These are phyloP conservation scores for Phtheirospermum japonicum DNA, from an alignment of 257 asterid species.

Conservation along the genomic window DNA sequence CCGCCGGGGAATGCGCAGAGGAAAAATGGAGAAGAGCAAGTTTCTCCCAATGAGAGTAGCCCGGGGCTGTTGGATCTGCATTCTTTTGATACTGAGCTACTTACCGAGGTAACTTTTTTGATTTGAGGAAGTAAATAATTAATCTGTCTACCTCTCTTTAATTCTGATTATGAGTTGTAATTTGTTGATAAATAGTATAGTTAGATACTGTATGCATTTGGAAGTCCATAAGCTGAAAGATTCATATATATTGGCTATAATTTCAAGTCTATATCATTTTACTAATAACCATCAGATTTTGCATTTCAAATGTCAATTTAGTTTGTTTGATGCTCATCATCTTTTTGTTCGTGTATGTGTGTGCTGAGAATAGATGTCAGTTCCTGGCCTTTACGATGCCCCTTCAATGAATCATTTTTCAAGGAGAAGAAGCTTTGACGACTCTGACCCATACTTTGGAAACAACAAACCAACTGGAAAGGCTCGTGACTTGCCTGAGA, in stretches of 20 bases:
- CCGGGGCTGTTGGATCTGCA: constrained; percentile 97
- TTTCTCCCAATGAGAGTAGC: constrained; percentile 70
- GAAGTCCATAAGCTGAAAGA: not conserved
- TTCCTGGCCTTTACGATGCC: constrained; percentile 59
- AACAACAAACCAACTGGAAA: constrained; percentile 65
- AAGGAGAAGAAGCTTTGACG: constrained; percentile 78
- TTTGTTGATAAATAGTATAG: not conserved
- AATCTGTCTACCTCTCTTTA: not conserved
- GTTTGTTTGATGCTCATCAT: constrained; percentile 11
- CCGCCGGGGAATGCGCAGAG: constrained; percentile 56
- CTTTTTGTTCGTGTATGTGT: constrained; percentile 26
- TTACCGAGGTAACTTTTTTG: constrained; percentile 59
- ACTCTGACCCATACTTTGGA: constrained; percentile 58
- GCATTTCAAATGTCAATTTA: constrained; percentile 1
- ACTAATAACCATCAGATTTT: not conserved
- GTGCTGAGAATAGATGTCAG: constrained; percentile 49
- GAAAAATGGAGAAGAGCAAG: constrained; percentile 58
- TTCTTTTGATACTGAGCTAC: constrained; percentile 87
- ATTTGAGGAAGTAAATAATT: not conserved
- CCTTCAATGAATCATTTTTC: constrained; percentile 58
- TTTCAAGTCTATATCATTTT: constrained; percentile 5
- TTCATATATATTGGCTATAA: not conserved
- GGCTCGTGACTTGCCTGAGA: constrained; percentile 64
- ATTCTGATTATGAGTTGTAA: constrained; percentile 10
- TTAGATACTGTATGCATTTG: constrained; percentile 4